Percentiles rank a stretch among this genome's conserved stretches.
These are phyloP conservation scores for Cercospora berteroae DNA, from an alignment of 2,329 filamentous ascomycete species.

Conservation along the genomic window DNA sequence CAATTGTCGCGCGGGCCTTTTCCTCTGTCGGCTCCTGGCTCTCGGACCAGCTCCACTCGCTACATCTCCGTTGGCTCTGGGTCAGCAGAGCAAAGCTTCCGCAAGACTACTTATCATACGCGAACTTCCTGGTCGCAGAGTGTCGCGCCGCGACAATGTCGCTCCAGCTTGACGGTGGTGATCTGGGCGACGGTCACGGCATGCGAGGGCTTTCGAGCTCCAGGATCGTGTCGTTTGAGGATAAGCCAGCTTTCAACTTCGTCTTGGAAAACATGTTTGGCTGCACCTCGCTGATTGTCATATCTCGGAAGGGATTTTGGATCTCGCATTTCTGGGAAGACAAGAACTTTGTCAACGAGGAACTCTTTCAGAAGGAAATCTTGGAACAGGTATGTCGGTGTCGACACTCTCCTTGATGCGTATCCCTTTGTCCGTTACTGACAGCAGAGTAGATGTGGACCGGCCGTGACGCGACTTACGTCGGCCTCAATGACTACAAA, in stretches of 20 bases:
- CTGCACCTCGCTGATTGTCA: neutral
- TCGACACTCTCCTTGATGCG: neutral
- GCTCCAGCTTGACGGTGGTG: neutral
- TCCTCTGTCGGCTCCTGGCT: neutral
- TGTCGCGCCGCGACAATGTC: neutral
- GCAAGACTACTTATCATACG: neutral
- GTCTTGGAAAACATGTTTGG: neutral
- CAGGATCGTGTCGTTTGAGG: neutral
- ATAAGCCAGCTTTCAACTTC: neutral
- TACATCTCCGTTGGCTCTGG: neutral
- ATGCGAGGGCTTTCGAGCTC: neutral
- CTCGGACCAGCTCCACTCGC: neutral
- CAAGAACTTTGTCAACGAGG: neutral
- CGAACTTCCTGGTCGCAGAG: neutral
- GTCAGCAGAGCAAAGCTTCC: neutral
- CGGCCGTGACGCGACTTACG: neutral
- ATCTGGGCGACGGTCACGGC: neutral
- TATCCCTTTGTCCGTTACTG: neutral
- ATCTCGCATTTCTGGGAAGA: neutral
- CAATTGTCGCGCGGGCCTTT: neutral
- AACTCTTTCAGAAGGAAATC: neutral
- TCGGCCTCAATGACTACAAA: neutral
- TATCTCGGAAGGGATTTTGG: neutral
- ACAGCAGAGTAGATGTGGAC: constrained; percentile 1
- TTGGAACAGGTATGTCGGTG: neutral